Conservation (phyloP, 2,329 filamentous ascomycete species). For the Cladosporium oxysporum region DNA sequence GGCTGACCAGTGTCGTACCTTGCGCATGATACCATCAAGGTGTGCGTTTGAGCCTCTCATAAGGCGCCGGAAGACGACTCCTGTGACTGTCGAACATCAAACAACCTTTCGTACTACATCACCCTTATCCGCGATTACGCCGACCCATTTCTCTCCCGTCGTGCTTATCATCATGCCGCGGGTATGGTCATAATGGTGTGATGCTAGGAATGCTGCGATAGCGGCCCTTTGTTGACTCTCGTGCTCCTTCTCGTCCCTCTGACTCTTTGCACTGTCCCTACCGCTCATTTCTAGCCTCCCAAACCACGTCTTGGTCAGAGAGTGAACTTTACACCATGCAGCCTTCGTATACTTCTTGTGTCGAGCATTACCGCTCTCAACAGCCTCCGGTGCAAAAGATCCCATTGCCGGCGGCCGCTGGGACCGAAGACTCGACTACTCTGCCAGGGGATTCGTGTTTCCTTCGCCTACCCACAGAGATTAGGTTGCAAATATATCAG, state of each 20-base stretch:
- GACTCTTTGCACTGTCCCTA: neutral
- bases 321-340: conserved; percentile 19
- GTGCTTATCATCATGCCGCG: conserved; percentile 3
- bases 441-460: conserved; percentile 32
- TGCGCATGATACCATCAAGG: neutral
- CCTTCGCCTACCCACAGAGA: conserved; percentile 48
- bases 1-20: neutral
- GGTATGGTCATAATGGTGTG: neutral
- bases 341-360: conserved; percentile 30
- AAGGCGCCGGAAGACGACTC: neutral
- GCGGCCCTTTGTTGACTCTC: conserved; percentile 11
- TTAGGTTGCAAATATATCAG: conserved; percentile 51
- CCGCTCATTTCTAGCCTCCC: neutral
- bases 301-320: neutral
- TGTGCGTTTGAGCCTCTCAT: neutral
- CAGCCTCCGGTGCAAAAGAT: neutral
- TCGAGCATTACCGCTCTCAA: conserved; percentile 26
- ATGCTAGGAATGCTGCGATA: conserved; percentile 11
- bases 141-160: conserved; percentile 8
- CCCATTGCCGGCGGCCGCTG: neutral
- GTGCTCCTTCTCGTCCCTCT: neutral
- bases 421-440: neutral
- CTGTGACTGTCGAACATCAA: neutral
- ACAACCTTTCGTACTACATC: neutral
- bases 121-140: conserved; percentile 9